These are phyloP conservation scores for Penstemon eatonii DNA, from an alignment of 257 asterid species.

Conservation along the genomic window DNA sequence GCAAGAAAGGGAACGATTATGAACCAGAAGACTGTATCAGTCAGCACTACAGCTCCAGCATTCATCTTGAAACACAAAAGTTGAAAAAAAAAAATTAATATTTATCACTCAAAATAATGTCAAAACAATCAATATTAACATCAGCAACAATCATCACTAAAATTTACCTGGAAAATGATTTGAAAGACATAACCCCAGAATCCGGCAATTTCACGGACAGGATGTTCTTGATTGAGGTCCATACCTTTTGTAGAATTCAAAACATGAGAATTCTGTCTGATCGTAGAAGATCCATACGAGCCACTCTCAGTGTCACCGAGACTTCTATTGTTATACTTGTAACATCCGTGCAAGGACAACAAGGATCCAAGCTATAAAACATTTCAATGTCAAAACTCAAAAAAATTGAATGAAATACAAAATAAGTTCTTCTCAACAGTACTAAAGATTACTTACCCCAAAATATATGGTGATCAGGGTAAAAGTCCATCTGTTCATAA, in stretches of 20 bases:
- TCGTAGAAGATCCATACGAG: conserved; percentile 27
- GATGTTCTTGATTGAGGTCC: conserved; percentile 30
- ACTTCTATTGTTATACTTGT: conserved; percentile 36
- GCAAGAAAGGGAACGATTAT: conserved; percentile 82
- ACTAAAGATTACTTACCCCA: conserved; percentile 57
- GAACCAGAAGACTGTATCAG: conserved; percentile 91
- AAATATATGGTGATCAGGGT: conserved; percentile 73
- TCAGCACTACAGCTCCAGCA: conserved; percentile 92
- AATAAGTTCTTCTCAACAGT: not conserved
- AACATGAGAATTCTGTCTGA: conserved; percentile 19
- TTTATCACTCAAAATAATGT: not conserved
- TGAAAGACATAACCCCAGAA: conserved; percentile 71
- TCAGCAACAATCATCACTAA: not conserved
- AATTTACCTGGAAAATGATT: conserved; percentile 82
- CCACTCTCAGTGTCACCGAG: conserved; percentile 47
- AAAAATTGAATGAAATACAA: not conserved
- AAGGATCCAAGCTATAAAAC: conserved; percentile 71
- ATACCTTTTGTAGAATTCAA: conserved; percentile 35
- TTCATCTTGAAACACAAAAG: conserved; percentile 57
- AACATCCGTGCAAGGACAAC: conserved; percentile 78
- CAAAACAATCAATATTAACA: not conserved
- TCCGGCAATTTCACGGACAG: conserved; percentile 56
- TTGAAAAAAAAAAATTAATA: not conserved
- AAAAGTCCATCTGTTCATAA: conserved; percentile 80
- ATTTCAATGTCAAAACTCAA: conserved; percentile 17